phyloP scores from a whole-genome alignment of 2,329 filamentous ascomycete genomes.

The Phialophora expanda region DNA sequence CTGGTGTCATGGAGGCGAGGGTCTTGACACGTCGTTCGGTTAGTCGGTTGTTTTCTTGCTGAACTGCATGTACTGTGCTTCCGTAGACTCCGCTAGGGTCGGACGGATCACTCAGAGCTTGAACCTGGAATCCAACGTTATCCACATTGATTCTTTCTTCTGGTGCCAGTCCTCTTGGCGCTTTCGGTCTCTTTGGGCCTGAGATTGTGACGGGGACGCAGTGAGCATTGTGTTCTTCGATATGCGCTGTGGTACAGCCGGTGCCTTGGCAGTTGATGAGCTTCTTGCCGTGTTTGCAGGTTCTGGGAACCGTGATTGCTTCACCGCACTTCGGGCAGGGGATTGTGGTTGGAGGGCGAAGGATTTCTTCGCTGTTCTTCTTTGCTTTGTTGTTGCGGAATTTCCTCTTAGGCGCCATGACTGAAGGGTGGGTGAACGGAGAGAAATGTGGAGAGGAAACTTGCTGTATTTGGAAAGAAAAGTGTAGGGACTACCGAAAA shows the following conservation, averaged over 20 bases:
- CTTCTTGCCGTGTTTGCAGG: conserved; percentile 31
- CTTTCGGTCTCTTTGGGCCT: neutral
- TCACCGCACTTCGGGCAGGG: conserved; percentile 18
- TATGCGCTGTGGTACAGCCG: conserved; percentile 22
- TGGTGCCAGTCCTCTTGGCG: neutral
- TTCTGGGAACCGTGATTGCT: conserved; percentile 21
- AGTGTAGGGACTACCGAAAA: neutral
- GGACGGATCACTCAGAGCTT: too few relatives aligned
- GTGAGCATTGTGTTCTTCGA: conserved; percentile 18
- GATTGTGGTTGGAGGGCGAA: conserved; percentile 15
- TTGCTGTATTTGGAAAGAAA: neutral
- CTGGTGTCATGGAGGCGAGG: neutral
- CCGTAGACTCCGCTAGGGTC: neutral
- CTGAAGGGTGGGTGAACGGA: neutral
- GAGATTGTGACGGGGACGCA: conserved; percentile 3
- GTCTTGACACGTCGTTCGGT: neutral
- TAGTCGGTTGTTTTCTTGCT: neutral
- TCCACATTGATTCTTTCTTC: neutral
- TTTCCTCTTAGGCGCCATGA: conserved; percentile 18
- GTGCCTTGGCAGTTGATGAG: conserved; percentile 30
- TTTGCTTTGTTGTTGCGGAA: conserved; percentile 8
- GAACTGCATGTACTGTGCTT: neutral
- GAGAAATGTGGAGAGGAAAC: neutral
- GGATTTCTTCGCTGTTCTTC: neutral
- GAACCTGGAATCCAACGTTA: neutral